Evolutionary conservation across 805 yeast species (phyloP), one percentile per base, ranked within the genome.

Genomic region (Priceomyces carsonii): DNA sequence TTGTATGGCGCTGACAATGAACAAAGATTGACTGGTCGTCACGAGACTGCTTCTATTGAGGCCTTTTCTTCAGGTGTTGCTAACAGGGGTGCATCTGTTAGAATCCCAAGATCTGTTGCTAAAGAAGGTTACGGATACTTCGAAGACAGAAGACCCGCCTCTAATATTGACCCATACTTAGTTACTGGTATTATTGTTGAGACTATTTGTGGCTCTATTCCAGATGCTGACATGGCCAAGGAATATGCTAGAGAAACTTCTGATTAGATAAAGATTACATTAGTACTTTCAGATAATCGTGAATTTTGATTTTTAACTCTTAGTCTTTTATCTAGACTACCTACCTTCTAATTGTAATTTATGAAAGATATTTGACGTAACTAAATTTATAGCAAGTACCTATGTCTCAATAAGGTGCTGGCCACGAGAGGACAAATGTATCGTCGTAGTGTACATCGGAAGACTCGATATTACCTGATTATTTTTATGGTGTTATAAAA

Each of bases 111-210:
- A 77, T 83, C 96, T 29, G 99, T 93, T 53, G 95, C 95, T 65
- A 87, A 87, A 71, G 98, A 90, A 69, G 97, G 97, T 43, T 87
- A 71, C 72, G 99, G 99, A 43, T 93, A 93, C 82, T 91, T 93
- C 59, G 99, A 93, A 79, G 99, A 93, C 74, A 87, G 99, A 79
- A 88, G 99, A 77, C 99, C 99, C 41, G 99, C 99, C 51, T 90
- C 98, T 45, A 93, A 93, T 84, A 93, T 93, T 57, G 99, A 93
- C 71, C 98, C 99, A 52, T 93, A 93, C 76, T 80, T 91, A 69
- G 98, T 93, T 49, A 90, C 97, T 38, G 99, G 98, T 78, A 89
- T 93, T 65, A 87, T 93, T 82, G 85, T 85, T 55, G 99, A 93
- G 78, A 91, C 98, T 52, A 82, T 93, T 50, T 85, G 90, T 65